Percentiles rank a stretch among this genome's conserved stretches.
Conservation (phyloP, 768 basidiomycete species). For the Tulasnella sp. region DNA sequence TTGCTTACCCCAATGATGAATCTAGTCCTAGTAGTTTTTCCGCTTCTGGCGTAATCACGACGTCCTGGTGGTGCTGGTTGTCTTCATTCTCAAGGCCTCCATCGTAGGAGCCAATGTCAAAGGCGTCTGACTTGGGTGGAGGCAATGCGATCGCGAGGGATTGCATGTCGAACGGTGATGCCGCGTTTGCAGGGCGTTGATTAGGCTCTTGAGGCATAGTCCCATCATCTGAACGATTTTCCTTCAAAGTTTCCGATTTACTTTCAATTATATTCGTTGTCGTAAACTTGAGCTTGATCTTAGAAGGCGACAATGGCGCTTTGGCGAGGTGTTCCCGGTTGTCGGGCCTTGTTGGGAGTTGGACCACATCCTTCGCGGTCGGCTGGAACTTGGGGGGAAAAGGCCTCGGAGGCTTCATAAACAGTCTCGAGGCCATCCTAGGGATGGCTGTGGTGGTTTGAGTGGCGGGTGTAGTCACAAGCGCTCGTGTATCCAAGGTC, state of each 20-base stretch:
- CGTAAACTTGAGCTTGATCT: not conserved
- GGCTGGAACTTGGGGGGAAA: too few species aligned
- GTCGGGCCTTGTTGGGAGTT: too few species aligned
- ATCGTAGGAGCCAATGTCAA: conserved; percentile 86
- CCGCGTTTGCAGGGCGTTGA: not conserved
- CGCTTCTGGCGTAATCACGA: conserved; percentile 56
- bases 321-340: too few species aligned
- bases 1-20: conserved; percentile 49
- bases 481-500: too few species aligned
- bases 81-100: conserved; percentile 93
- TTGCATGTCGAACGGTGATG: not conserved
- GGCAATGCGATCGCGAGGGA: not conserved
- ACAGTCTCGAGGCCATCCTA: too few species aligned
- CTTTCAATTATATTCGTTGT: not conserved
- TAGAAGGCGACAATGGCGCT: not conserved
- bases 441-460: too few species aligned
- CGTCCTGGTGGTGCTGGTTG: conserved; percentile 50
- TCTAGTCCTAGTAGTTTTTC: conserved; percentile 76
- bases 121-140: not conserved
- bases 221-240: not conserved
- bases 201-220: not conserved
- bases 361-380: too few species aligned
- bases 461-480: too few species aligned
- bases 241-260: not conserved
- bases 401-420: too few species aligned